Evolutionary conservation across 257 asterid genomes (phyloP).

Genomic region (Solanum okadae): DNA sequence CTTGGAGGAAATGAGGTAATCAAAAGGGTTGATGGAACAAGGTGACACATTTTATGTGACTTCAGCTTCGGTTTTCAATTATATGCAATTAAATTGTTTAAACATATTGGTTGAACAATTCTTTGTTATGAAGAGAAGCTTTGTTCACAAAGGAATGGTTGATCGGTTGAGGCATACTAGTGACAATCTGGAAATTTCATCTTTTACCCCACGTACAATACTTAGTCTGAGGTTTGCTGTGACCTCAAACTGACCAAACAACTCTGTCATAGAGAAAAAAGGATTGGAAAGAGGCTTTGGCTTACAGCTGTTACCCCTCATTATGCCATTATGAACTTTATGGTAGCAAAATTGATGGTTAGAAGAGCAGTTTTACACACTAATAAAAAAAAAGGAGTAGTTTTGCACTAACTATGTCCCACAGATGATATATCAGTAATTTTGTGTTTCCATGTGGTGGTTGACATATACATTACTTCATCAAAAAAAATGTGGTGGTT

Average conservation of each 20-base stretch:
- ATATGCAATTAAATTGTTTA: background rate
- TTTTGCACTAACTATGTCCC: background rate
- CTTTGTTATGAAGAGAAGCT: background rate
- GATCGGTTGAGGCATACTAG: background rate
- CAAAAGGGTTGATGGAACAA: background rate
- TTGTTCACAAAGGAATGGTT: background rate
- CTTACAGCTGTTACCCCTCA: background rate
- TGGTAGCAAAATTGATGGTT: background rate
- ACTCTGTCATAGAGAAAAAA: background rate
- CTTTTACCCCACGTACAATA: background rate
- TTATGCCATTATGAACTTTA: background rate
- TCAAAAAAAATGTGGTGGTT: no score
- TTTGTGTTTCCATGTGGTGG: background rate
- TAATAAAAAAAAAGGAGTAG: background rate
- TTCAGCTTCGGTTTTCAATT: background rate
- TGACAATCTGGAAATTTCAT: background rate
- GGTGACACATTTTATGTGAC: background rate
- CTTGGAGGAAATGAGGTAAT: background rate
- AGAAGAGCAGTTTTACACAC: background rate
- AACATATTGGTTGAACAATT: background rate
- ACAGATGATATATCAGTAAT: background rate
- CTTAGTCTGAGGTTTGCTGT: background rate
- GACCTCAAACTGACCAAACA: background rate
- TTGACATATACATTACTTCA: background rate
- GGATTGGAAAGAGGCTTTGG: background rate